Evolutionary conservation across 192 early-diverging fungal species (phyloP), one percentile per base, ranked within the genome.

Genomic region (Coemansia sp.): DNA sequence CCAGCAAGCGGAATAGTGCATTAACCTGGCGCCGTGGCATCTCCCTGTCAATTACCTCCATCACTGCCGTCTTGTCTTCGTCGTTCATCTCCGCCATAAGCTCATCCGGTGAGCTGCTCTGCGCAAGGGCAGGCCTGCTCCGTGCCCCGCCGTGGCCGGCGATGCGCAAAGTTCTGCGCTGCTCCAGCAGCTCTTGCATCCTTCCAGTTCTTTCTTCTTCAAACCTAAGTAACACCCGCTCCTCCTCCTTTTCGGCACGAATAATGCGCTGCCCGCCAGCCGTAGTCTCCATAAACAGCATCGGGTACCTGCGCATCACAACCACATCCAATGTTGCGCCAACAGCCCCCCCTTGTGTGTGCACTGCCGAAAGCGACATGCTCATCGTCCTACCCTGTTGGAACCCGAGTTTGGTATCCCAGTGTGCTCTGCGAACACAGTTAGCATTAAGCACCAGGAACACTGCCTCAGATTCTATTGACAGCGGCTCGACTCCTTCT

Each of bases 351-450:
- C 78, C 78, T 24, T 33, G 36, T 25, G 30, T 46, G 39, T 71
- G 42, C 6, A 80, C 42, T 0, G 73, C 72, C 6, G 69, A 57
- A 30, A 80, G 54, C 46, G 78, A 71, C 66, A 75, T 51, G 27
- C 50, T 68, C 59, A 75, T 54, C 0, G 54, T 27, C 20, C 36
- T 20, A 6, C 42, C 21, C 6, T 17, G 53, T 58, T 72, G 68
- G 51, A 80, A 75, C 0, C 78, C 78, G 14, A 80, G 74, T 39
- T 23, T 64, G 27, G 72, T 55, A 20, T 80, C 57, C 78, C 78
- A 80, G 2, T 54, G 66, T 1, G 69, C 78, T 2, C 73, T 64
- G 4, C 78, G 73, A 20, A 75, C 72, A 46, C 73, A 46, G 64
- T 80, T 80, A 22, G 65, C 72, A 4, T 23, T 63, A 11, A 80